Base-by-base conservation (phyloP, 2,329 filamentous ascomycete species). In the Botrytis aclada region DNA sequence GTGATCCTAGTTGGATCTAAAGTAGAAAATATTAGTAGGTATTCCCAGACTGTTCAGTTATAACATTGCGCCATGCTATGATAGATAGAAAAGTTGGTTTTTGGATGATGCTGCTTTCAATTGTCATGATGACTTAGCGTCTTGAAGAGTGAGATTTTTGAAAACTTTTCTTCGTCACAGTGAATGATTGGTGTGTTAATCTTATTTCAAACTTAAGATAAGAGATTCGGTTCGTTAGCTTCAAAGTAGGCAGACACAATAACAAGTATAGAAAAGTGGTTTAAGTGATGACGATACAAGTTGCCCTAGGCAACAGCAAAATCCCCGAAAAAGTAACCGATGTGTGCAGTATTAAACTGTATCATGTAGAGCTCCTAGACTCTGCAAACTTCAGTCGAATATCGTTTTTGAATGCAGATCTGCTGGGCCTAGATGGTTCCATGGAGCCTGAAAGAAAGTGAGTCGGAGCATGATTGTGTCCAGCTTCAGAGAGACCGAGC, bases 1-100 rank as follows among this genome's bases (percentile, higher is more conserved):
- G 47, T 37, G 54, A 47, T 47, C 29, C 32, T 73, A 29, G 58
- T 47, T 69, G 62, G 64, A 72, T 75, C 66, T 63, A 29, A 41
- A 62, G 37, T 45, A 56, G 70, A 63, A 71, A 4, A 45, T 69
- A 58, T 76, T 73, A 75, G 75, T 71, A 73, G 37, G 41, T 75
- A 56, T 54, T 69, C 73, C 58, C 47, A 66, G 75, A 64, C 72
- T 69, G 54, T 47, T 63, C n/a, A 63, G 61, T 20, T 29, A 67
- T 39, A 41, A 22, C 10, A 32, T 41, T 29, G 25, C 10, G 39
- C 25, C 63, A 65, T 37, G 43, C 29, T 65, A 39, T 56, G 37
- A 43, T 51, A 37, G 37, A 43, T 51, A 37, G 10, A 43, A n/a
- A 41, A 41, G 39, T 32, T 39, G 29, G 51, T 10, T 25, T 58